Base-by-base conservation (phyloP, 257 asterid species). In the Cruciata laevipes region DNA sequence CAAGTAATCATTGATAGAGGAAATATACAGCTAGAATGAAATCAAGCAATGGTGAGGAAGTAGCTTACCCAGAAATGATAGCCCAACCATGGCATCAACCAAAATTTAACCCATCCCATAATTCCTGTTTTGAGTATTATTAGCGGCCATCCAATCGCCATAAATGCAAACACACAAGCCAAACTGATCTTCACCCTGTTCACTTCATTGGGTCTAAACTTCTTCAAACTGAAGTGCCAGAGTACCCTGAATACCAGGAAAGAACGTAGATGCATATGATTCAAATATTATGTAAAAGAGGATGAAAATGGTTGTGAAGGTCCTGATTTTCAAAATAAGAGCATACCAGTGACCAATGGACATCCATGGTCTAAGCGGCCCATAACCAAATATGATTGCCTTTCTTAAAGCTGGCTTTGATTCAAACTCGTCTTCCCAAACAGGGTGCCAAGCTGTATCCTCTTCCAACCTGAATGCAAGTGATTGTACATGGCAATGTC, bases 61-160 rank as follows among this genome's bases (percentile, higher is more conserved):
- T 71, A 65, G 71, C 63, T 74, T 93, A 93, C 99, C 99, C 96
- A 94, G 73, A 94, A 94, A 77, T 94, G 97, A 84, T 94, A 90
- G 55, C 99, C 99, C 76, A 94, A 74, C 95, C 95, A 90, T 0
- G 97, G 99, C 95, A 94, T 88, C 77, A 94, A 73, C 97, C 99
- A 94, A 86, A 90, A 94, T 73, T 94, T 94, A 77, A 87, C 58
- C 99, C 99, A 94, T 68, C 99, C 99, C 31, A 80, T 16, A 23
- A 94, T 75, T 72, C 97, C 99, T 3, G 97, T 76, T 71, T 87
- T 83, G 81, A 64, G 77, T 53, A 90, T 80, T 68, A 94, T 88
- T 79, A 94, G 75, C 2, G 97, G 97, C 99, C 99, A 94, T 69
- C 99, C 99, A 62, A 94, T 71, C 27, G 88, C 92, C 95, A 90